A percentile compares a stretch with the other conserved stretches of the same genome.
Conservation (phyloP, 1,284 basidiomycete genomes). For the Rhodotorula sp. region DNA sequence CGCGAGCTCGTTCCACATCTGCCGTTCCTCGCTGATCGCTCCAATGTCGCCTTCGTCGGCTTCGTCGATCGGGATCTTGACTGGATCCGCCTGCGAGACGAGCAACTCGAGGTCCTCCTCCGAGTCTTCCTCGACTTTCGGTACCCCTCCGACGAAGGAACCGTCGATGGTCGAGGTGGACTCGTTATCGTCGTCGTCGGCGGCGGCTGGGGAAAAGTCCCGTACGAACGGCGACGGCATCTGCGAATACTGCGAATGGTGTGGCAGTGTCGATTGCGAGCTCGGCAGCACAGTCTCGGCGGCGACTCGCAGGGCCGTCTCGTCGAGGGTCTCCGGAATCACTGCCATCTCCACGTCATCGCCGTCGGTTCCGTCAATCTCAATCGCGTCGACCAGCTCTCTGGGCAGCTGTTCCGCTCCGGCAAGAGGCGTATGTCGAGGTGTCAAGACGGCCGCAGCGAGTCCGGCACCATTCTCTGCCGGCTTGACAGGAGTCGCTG, state of each 20-base stretch:
- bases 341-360: neutral
- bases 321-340: neutral
- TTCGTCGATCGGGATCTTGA: neutral
- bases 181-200: neutral
- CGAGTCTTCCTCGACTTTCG: neutral
- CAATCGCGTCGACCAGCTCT: neutral
- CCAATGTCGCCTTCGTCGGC: neutral
- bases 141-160: neutral
- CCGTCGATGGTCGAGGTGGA: neutral
- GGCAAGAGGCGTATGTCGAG: neutral
- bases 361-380: neutral
- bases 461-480: neutral
- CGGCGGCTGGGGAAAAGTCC: neutral
- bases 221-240: constrained; percentile 6
- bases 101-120: neutral
- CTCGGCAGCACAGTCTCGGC: too few species aligned
- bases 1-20: neutral
- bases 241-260: constrained; percentile 12
- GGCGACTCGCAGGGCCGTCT: neutral
- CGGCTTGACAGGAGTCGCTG: neutral
- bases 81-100: neutral
- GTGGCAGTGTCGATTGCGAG: neutral
- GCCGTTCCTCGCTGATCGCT: neutral
- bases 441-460: neutral
- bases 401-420: neutral